phyloP scores from a whole-genome alignment of 1,284 basidiomycete genomes.

The Cutaneotrichosporon spelunceum region DNA sequence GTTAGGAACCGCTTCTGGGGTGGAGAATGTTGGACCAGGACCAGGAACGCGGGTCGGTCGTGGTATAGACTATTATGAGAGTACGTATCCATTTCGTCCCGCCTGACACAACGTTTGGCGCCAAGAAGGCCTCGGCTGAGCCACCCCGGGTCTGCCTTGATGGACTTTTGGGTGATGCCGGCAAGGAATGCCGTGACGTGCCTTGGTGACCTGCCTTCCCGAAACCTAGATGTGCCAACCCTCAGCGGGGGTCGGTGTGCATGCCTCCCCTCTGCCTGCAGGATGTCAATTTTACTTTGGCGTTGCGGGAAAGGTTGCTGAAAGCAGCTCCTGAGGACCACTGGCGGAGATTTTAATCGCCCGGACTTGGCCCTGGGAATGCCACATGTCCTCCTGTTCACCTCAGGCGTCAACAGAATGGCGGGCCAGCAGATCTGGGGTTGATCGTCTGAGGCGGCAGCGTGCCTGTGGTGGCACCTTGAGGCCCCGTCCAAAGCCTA shows the following conservation, averaged over 20 bases:
- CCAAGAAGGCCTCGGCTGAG: not conserved
- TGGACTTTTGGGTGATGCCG: not conserved
- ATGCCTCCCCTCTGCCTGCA: not conserved
- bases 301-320: too few species aligned
- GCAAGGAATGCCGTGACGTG: not conserved
- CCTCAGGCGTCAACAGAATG: too few species aligned
- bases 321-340: not conserved
- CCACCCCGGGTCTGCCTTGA: too few species aligned
- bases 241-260: too few species aligned
- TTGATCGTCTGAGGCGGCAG: not conserved
- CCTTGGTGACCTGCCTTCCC: not conserved
- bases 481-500: not conserved
- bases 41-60: too few species aligned
- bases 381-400: not conserved
- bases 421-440: not conserved
- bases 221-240: not conserved
- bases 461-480: not conserved
- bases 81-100: too few species aligned
- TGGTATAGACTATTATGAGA: too few species aligned
- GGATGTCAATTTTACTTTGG: not conserved
- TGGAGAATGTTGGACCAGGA: too few species aligned
- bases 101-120: not conserved
- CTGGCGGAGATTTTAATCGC: not conserved
- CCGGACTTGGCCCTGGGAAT: not conserved
- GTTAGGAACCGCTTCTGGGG: too few species aligned